phyloP scores from a whole-genome alignment of 257 asterid species.

The Fraxinus excelsior region DNA sequence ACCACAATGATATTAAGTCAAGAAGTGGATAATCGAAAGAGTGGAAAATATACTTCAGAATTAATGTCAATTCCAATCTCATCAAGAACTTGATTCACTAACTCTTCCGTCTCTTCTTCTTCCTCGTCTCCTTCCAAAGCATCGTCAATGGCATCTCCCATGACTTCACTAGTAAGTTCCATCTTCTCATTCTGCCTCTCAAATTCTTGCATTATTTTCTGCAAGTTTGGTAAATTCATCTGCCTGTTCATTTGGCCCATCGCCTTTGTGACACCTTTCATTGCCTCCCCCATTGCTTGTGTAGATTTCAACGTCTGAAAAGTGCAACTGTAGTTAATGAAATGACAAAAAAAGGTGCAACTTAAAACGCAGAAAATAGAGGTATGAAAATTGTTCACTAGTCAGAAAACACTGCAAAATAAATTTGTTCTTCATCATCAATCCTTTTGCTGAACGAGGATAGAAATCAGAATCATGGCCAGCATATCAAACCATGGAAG shows the following conservation, averaged over 20 bases:
- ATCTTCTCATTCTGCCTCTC: slow-evolving; percentile 95
- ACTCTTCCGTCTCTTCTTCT: slow-evolving; percentile 95
- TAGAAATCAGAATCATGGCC: background rate
- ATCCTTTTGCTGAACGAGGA: background rate
- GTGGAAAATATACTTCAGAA: slow-evolving; percentile 59
- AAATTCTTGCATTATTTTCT: slow-evolving; percentile 97
- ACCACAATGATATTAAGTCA: background rate
- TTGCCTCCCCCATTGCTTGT: slow-evolving; percentile 99
- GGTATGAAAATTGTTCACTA: background rate
- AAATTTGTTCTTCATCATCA: background rate
- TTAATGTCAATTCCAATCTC: slow-evolving; percentile 93
- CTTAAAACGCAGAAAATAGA: background rate
- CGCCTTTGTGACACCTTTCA: slow-evolving; percentile 99
- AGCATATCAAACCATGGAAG: too few species aligned
- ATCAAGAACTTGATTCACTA: slow-evolving; percentile 96
- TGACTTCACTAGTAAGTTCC: slow-evolving; percentile 91
- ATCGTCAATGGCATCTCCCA: slow-evolving; percentile 98
- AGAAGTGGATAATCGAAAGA: background rate
- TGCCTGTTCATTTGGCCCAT: slow-evolving; percentile 99
- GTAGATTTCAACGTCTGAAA: slow-evolving; percentile 90
- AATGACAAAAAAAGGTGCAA: slow-evolving; percentile 1
- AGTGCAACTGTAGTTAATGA: background rate
- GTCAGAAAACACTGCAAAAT: background rate
- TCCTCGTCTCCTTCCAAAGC: slow-evolving; percentile 99
- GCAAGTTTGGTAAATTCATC: slow-evolving; percentile 95